Evolutionary conservation across 176 grass and related monocot species (phyloP), one percentile per base, ranked within the genome.

Genomic region (Melocanna baccifera): DNA sequence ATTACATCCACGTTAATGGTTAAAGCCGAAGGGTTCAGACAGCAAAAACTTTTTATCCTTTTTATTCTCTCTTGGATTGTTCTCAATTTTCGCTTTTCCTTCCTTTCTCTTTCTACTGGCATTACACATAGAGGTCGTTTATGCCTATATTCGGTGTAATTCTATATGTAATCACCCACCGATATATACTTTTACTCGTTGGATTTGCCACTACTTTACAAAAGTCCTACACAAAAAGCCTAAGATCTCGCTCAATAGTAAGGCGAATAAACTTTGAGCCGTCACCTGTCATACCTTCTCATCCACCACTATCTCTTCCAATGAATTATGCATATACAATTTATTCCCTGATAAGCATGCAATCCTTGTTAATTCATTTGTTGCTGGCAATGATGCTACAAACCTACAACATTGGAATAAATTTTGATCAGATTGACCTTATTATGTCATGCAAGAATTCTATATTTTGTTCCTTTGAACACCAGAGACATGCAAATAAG

Each of bases 201-300:
- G 69, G 81, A 47, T 84, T 67, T 59, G n/a, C 56, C 69, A 59
- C 16, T 15, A 4, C 16, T 42, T 69, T 80, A 10, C 32, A 46
- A 42, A 86, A 67, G 77, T 55, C 14, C 16, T 78, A 18, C 8
- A 48, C 10, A 14, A 20, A 71, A 22, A 20, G 11, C 28, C 32
- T 0, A 37, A 22, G 26, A 67, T 79, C 37, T 80, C 39, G 25
- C 20, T 14, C 12, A 4, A 73, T 66, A 41, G 22, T 46, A 22
- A 64, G 51, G 23, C 42, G 39, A 30, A 59, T 46, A 75, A 74
- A 68, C 16, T 68, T 74, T 80, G 12, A 75, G 40, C 10, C 4
- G 20, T 79, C 62, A 34, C 19, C 32, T 69, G 15, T 81, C 82
- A 81, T 32, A 26, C 62, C 87, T 68, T 69, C 76, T 69, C 77